Conservation (phyloP, 805 yeast genomes). For the Metschnikowia shivogae region DNA sequence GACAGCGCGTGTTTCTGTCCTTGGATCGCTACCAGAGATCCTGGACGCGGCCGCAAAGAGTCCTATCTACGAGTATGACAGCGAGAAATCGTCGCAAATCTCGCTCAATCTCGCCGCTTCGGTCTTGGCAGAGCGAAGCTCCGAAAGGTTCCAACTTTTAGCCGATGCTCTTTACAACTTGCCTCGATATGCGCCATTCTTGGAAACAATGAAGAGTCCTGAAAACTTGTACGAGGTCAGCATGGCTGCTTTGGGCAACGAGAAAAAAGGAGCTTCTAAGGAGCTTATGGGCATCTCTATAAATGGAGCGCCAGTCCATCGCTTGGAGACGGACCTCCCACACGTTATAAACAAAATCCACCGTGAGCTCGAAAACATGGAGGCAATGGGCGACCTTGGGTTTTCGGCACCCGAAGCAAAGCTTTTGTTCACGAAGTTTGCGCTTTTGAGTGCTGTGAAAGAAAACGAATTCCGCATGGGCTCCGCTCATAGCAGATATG, state of each 20-base stretch:
- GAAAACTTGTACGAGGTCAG: conserved; percentile 8
- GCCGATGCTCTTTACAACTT: conserved; percentile 7
- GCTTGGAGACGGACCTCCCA: conserved; percentile 40
- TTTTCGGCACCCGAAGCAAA: conserved; percentile 31
- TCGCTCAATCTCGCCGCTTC: conserved; percentile 9
- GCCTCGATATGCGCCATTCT: conserved; percentile 13
- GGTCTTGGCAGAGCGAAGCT: conserved; percentile 3
- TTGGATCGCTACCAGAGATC: conserved; percentile 3
- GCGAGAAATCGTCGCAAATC: conserved; percentile 4
- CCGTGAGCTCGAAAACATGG: conserved; percentile 22
- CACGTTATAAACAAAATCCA: conserved; percentile 39
- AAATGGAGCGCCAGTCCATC: conserved; percentile 64
- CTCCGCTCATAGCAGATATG: conserved; percentile 32
- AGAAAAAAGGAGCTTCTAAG: conserved; percentile 33
- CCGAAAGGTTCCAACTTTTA: conserved; percentile 2
- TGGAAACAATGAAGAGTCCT: conserved; percentile 3
- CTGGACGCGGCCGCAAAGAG: neutral
- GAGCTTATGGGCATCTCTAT: conserved; percentile 53
- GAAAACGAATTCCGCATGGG: conserved; percentile 35
- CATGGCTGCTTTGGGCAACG: conserved; percentile 27
- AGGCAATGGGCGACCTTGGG: conserved; percentile 26
- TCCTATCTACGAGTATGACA: conserved; percentile 6
- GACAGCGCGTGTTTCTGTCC: neutral
- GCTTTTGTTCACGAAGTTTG: conserved; percentile 32
- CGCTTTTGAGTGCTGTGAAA: conserved; percentile 37